Evolutionary conservation across 2,329 filamentous ascomycete species (phyloP).

Genomic region (Claviceps pazoutovae): DNA sequence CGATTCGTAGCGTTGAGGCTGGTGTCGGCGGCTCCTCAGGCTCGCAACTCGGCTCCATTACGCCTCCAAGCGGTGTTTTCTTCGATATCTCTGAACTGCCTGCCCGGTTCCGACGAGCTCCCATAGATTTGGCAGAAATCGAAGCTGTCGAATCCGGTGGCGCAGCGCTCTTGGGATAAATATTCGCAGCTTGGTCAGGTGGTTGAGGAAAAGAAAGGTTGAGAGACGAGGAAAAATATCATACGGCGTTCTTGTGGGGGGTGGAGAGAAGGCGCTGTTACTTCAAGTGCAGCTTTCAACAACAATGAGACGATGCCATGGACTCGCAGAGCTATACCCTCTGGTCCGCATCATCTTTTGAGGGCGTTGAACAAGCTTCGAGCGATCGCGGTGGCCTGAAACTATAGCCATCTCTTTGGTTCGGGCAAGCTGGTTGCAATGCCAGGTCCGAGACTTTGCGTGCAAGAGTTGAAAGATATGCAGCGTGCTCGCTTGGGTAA

Average conservation of each 20-base stretch:
- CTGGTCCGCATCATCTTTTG: background rate
- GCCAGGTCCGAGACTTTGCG: background rate
- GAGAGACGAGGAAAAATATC: background rate
- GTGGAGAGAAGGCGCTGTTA: background rate
- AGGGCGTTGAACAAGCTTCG: background rate
- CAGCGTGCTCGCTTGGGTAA: background rate
- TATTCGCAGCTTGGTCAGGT: background rate
- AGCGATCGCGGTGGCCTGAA: background rate
- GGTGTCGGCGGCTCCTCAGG: slow-evolving; percentile 51
- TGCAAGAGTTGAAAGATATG: background rate
- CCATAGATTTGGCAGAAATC: slow-evolving; percentile 72
- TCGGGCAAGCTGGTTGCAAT: background rate
- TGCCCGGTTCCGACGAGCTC: slow-evolving; percentile 60
- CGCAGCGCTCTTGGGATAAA: slow-evolving; percentile 42
- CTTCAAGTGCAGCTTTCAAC: background rate
- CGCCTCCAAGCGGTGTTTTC: slow-evolving; percentile 57
- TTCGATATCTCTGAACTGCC: slow-evolving; percentile 89
- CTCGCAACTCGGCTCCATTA: slow-evolving; percentile 56
- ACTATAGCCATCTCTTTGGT: background rate
- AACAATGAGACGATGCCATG: background rate
- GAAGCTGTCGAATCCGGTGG: slow-evolving; percentile 92
- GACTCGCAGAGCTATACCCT: background rate
- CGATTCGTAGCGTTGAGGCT: slow-evolving; percentile 24
- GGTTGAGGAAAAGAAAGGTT: background rate
- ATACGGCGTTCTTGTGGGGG: background rate